A percentile compares a stretch with the other conserved stretches of the same genome.
Conservation (phyloP, 2,329 filamentous ascomycete genomes). For the Fusarium pseudonygamai region DNA sequence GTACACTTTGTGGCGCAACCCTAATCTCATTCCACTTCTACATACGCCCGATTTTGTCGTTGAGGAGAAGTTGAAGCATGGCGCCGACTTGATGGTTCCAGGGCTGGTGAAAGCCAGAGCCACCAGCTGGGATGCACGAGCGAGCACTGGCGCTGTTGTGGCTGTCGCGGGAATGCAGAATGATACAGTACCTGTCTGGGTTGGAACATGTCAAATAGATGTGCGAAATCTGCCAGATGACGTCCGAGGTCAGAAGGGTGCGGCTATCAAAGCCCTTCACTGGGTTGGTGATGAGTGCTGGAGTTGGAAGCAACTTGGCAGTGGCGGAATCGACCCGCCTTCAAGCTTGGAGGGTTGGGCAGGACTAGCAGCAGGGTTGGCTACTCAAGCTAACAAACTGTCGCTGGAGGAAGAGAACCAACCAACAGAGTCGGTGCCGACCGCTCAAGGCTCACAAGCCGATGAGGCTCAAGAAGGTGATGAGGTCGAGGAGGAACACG, state of each 20-base stretch:
- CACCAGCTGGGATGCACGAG: conserved; percentile 29
- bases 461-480: not conserved
- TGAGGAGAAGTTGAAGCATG: conserved; percentile 36
- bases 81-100: conserved; percentile 37
- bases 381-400: not conserved
- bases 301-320: conserved; percentile 36
- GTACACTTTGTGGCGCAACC: conserved; percentile 38
- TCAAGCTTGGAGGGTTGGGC: conserved; percentile 25
- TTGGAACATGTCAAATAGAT: conserved; percentile 34
- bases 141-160: conserved; percentile 31
- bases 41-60: conserved; percentile 39
- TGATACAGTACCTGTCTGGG: conserved; percentile 35
- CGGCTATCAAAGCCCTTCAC: conserved; percentile 33
- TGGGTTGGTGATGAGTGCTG: conserved; percentile 39
- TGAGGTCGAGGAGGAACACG: conserved; percentile 12
- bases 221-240: conserved; percentile 17
- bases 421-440: not conserved
- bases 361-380: conserved; percentile 5
- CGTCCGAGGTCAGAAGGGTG: conserved; percentile 32
- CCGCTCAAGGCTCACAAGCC: not conserved
- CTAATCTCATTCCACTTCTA: conserved; percentile 31
- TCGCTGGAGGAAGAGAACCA: not conserved
- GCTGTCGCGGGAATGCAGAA: conserved; percentile 35
- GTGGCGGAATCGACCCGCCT: conserved; percentile 32
- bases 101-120: conserved; percentile 28